Conservation (phyloP, 108 stramenopile genomes). For the Pseudonitzschia pungens region DNA sequence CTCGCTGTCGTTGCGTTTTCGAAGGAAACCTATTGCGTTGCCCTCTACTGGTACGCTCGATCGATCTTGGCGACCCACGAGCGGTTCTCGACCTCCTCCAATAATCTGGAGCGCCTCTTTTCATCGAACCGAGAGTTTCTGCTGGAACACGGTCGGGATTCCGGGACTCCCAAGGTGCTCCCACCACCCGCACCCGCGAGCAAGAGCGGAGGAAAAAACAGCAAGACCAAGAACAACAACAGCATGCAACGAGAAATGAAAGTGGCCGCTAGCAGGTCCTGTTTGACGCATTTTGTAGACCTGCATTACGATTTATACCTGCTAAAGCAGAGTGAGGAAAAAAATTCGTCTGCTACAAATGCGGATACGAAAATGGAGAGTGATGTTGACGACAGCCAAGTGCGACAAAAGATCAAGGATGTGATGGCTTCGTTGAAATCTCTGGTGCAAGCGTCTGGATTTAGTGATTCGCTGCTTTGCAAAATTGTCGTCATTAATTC, state of each 20-base stretch:
- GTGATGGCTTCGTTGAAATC: constrained; percentile 32
- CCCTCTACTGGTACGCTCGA: constrained; percentile 79
- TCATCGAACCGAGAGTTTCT: constrained; percentile 56
- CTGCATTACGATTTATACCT: constrained; percentile 59
- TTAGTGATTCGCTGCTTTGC: constrained; percentile 68
- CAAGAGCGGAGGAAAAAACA: background rate
- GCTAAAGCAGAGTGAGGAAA: background rate
- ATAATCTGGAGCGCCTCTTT: constrained; percentile 67
- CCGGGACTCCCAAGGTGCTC: constrained; percentile 18
- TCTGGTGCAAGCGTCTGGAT: constrained; percentile 41
- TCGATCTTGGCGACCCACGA: constrained; percentile 53
- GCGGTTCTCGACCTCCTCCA: constrained; percentile 60
- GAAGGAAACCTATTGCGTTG: constrained; percentile 43
- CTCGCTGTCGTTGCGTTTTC: constrained; percentile 74
- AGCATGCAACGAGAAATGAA: constrained; percentile 40
- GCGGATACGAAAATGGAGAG: background rate
- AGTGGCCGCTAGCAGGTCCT: constrained; percentile 42
- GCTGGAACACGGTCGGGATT: constrained; percentile 34
- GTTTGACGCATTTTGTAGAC: constrained; percentile 66
- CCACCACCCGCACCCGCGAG: background rate
- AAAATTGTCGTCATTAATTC: constrained; percentile 66
- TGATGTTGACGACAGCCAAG: background rate
- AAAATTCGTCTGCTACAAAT: background rate
- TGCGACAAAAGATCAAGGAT: constrained; percentile 32
- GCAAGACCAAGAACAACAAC: constrained; percentile 23